A percentile compares a stretch with the other conserved stretches of the same genome.
These are phyloP conservation scores for Inga laurina DNA, from an alignment of 306 rosid genomes.

Conservation along the genomic window DNA sequence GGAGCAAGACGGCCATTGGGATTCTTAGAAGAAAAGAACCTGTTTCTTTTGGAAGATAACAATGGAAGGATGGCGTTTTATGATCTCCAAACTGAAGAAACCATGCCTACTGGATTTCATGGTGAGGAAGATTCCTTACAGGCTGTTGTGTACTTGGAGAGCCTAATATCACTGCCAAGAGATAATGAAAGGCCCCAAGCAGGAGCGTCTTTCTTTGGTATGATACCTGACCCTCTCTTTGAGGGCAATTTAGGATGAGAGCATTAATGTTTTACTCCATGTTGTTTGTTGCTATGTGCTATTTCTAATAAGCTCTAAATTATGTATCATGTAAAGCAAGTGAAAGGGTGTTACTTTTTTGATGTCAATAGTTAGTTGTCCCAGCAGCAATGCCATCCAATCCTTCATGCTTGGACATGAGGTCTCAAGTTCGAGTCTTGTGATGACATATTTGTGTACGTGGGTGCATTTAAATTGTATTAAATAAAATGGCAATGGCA, in stretches of 20 bases:
- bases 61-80: neutral
- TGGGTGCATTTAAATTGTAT: no score
- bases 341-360: no score
- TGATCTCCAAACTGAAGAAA: neutral
- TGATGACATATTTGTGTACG: no score
- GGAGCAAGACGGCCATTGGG: neutral
- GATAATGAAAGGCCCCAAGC: neutral
- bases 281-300: neutral
- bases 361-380: no score
- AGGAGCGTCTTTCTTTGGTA: neutral
- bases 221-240: neutral
- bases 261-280: neutral
- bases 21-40: neutral
- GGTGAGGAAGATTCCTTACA: neutral
- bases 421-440: no score
- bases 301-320: neutral
- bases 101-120: neutral
- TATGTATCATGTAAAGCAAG: neutral
- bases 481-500: no score
- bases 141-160: neutral
- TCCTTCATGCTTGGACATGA: no score
- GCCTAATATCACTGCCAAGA: neutral
- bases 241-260: neutral
- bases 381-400: no score
- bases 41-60: neutral